Conservation (phyloP, 768 basidiomycete species). For the Tricholoma flavovirens region DNA sequence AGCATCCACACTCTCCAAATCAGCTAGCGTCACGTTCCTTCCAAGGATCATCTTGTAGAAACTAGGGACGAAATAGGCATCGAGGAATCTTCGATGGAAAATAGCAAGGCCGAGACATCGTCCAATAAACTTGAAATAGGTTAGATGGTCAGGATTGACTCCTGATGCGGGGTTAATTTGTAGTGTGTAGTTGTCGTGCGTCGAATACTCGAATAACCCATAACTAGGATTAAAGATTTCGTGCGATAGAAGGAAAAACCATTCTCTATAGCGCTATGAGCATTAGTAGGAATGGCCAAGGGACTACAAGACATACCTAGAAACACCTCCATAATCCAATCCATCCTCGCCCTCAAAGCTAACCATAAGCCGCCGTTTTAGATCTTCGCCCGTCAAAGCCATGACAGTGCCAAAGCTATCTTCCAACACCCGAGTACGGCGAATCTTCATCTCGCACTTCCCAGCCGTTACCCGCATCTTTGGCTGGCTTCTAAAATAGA, state of each 20-base stretch:
- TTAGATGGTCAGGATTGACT: conserved; percentile 71
- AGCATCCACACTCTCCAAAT: conserved; percentile 66
- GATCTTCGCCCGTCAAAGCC: conserved; percentile 65
- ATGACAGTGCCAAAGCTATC: conserved; percentile 84
- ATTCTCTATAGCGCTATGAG: conserved; percentile 48
- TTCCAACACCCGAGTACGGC: conserved; percentile 76
- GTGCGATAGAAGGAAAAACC: conserved; percentile 82
- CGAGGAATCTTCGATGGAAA: conserved; percentile 74
- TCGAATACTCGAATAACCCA: conserved; percentile 77
- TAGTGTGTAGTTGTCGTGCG: conserved; percentile 75
- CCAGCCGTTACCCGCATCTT: conserved; percentile 73
- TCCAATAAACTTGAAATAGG: conserved; percentile 81
- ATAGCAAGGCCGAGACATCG: conserved; percentile 68
- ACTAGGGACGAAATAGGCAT: conserved; percentile 74
- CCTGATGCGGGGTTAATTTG: conserved; percentile 75
- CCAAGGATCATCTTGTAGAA: conserved; percentile 76
- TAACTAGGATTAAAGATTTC: conserved; percentile 81
- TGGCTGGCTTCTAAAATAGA: conserved; percentile 90
- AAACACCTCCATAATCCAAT: conserved; percentile 73
- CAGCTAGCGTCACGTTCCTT: conserved; percentile 53
- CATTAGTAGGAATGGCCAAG: conserved; percentile 3
- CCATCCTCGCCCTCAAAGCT: conserved; percentile 79
- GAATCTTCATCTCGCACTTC: conserved; percentile 83
- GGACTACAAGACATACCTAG: conserved; percentile 39
- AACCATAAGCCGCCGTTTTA: conserved; percentile 68